Conservation (phyloP, 2,329 filamentous ascomycete genomes). For the Emericellopsis cladophorae region DNA sequence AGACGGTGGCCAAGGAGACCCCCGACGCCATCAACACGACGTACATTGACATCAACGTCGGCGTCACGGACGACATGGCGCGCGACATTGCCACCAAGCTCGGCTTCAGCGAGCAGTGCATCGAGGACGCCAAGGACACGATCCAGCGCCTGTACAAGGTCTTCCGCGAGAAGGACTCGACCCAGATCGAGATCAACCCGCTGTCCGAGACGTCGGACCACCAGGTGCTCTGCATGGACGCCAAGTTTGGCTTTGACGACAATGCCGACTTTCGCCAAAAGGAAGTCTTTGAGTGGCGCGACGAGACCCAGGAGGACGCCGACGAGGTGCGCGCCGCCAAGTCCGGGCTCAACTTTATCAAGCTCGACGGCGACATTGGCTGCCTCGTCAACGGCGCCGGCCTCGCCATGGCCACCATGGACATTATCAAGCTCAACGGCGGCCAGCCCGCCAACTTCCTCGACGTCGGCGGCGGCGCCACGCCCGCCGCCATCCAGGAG, state of each 20-base stretch:
- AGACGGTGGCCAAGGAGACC: slow-evolving; percentile 94
- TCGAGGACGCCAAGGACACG: slow-evolving; percentile 87
- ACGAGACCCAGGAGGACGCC: slow-evolving; percentile 88
- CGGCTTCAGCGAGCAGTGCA: slow-evolving; percentile 95
- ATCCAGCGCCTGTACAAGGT: slow-evolving; percentile 99
- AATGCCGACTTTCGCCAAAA: slow-evolving; percentile 98
- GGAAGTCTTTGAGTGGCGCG: slow-evolving; percentile 88
- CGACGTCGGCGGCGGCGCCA: slow-evolving; percentile 95
- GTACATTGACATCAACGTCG: slow-evolving; percentile 82
- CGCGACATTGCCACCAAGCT: slow-evolving; percentile 80
- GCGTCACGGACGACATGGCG: slow-evolving; percentile 92
- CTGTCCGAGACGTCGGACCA: slow-evolving; percentile 97
- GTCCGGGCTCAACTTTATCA: slow-evolving; percentile 98
- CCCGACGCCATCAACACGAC: slow-evolving; percentile 93
- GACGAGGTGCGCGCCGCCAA: slow-evolving; percentile 96
- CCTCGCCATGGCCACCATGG: slow-evolving; percentile 99
- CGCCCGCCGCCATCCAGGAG: slow-evolving; percentile 89
- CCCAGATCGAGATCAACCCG: slow-evolving; percentile 99
- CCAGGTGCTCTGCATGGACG: slow-evolving; percentile 97
- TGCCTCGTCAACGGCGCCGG: slow-evolving; percentile 98
- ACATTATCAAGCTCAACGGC: slow-evolving; percentile 99
- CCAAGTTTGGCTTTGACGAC: slow-evolving; percentile 97
- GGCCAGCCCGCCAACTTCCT: slow-evolving; percentile 96
- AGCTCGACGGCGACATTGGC: slow-evolving; percentile 97
- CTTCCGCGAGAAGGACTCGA: slow-evolving; percentile 96